Percentiles rank a stretch among this genome's conserved stretches.
phyloP scores from a whole-genome alignment of 768 basidiomycete genomes.

The Psilocybe cyanescens region DNA sequence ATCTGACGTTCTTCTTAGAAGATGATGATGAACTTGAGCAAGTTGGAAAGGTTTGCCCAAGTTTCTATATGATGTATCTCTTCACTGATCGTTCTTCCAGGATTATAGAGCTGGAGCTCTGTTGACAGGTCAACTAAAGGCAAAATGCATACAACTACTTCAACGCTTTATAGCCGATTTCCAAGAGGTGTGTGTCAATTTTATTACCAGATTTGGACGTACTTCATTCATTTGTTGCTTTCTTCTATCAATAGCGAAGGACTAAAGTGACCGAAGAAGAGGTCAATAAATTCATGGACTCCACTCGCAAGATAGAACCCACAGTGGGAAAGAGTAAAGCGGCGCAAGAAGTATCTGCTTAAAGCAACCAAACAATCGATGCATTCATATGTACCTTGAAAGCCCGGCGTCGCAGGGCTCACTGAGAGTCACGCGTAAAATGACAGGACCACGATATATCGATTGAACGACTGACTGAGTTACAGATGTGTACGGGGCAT shows the following conservation, averaged over 20 bases:
- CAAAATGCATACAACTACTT: slow-evolving; percentile 78
- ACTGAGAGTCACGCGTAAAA: too few relatives aligned
- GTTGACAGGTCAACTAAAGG: slow-evolving; percentile 91
- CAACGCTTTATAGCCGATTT: slow-evolving; percentile 86
- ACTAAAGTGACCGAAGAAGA: slow-evolving; percentile 80
- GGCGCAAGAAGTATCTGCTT: slow-evolving; percentile 8
- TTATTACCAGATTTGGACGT: neutral
- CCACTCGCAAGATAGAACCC: slow-evolving; percentile 73
- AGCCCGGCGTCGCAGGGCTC: too few relatives aligned
- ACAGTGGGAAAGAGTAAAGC: slow-evolving; percentile 43
- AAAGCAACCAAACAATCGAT: neutral
- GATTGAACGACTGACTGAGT: too few relatives aligned
- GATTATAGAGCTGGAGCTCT: slow-evolving; percentile 90
- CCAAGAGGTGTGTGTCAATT: slow-evolving; percentile 60
- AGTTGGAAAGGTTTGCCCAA: slow-evolving; percentile 68
- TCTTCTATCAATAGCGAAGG: slow-evolving; percentile 57
- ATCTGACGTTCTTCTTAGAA: slow-evolving; percentile 92
- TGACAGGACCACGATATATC: too few relatives aligned
- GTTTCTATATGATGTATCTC: neutral
- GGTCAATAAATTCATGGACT: slow-evolving; percentile 80
- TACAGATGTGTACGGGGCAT: too few relatives aligned
- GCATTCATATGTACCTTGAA: neutral
- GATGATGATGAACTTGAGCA: slow-evolving; percentile 87
- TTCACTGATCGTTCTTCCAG: slow-evolving; percentile 39
- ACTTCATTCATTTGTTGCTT: neutral